Conservation (phyloP, 345 rosid species). For the Rhizophora mangle region DNA sequence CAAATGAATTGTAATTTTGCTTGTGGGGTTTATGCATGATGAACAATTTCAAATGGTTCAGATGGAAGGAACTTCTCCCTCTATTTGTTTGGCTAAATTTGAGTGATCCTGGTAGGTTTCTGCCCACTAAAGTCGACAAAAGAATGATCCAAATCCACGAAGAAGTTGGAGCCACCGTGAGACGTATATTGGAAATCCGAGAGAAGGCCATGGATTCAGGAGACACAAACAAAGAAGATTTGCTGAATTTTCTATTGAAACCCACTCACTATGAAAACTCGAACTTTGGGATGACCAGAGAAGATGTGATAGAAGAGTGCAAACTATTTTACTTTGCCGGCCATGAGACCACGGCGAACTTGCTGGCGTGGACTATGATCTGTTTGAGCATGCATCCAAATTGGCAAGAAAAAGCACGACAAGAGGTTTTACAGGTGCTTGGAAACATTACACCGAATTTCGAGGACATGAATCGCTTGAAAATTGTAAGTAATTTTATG, state of each 20-base stretch:
- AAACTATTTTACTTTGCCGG: slow-evolving; percentile 37
- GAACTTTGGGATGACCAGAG: slow-evolving; percentile 10
- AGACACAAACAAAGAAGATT: slow-evolving; percentile 7
- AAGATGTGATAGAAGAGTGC: slow-evolving; percentile 28
- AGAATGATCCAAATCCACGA: slow-evolving; percentile 21
- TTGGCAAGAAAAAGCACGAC: slow-evolving; percentile 22
- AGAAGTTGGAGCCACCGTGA: slow-evolving; percentile 11
- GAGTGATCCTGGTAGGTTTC: slow-evolving; percentile 3
- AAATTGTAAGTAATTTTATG: slow-evolving; percentile 15
- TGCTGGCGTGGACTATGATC: slow-evolving; percentile 28
- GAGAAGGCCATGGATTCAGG: slow-evolving; percentile 17
- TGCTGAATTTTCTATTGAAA: slow-evolving; percentile 18
- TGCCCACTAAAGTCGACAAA: slow-evolving; percentile 22
- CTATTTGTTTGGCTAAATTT: neutral
- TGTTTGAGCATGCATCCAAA: slow-evolving; percentile 13
- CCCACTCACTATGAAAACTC: slow-evolving; percentile 1
- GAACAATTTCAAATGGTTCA: too few species aligned
- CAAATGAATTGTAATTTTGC: neutral
- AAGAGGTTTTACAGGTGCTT: slow-evolving; percentile 6
- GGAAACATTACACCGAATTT: slow-evolving; percentile 17
- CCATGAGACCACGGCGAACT: slow-evolving; percentile 36
- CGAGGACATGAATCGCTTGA: slow-evolving; percentile 12
- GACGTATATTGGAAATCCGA: slow-evolving; percentile 14
- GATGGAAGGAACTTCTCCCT: neutral
- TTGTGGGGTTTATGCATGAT: too few species aligned